Evolutionary conservation across 805 yeast species (phyloP).

Genomic region (Kodamaea laetipori): DNA sequence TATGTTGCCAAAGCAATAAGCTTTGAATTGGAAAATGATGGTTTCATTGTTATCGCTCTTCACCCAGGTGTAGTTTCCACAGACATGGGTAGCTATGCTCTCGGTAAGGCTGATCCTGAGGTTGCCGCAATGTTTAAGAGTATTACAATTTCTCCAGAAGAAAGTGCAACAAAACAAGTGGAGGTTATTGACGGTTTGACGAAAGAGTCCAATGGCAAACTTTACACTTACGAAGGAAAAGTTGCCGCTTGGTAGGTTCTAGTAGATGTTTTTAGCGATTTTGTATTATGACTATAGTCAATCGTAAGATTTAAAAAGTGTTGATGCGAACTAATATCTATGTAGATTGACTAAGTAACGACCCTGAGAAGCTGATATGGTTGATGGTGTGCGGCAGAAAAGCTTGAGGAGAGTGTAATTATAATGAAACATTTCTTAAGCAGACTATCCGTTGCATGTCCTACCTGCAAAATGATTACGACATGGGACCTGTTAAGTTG

Average conservation of each 20-base stretch:
- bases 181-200: slow-evolving; percentile 11
- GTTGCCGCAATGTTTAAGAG: not conserved
- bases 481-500: too few species aligned
- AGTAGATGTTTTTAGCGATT: too few species aligned
- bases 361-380: too few species aligned
- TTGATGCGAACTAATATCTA: too few species aligned
- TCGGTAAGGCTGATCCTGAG: not conserved
- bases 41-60: slow-evolving; percentile 30
- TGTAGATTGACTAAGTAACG: too few species aligned
- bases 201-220: slow-evolving; percentile 16
- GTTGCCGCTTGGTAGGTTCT: slow-evolving; percentile 10
- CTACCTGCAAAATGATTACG: too few species aligned
- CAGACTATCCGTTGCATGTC: too few species aligned
- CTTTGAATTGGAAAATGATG: slow-evolving; percentile 24
- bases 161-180: slow-evolving; percentile 5
- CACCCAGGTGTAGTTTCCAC: slow-evolving; percentile 46
- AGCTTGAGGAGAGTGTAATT: too few species aligned
- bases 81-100: slow-evolving; percentile 28
- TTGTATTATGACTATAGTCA: too few species aligned
- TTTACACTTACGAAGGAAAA: slow-evolving; percentile 17
- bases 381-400: too few species aligned
- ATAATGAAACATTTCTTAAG: too few species aligned
- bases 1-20: slow-evolving; percentile 27
- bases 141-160: slow-evolving; percentile 7
- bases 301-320: too few species aligned